phyloP scores from a whole-genome alignment of 2,329 filamentous ascomycete species.

The Zasmidium citrigriseum region DNA sequence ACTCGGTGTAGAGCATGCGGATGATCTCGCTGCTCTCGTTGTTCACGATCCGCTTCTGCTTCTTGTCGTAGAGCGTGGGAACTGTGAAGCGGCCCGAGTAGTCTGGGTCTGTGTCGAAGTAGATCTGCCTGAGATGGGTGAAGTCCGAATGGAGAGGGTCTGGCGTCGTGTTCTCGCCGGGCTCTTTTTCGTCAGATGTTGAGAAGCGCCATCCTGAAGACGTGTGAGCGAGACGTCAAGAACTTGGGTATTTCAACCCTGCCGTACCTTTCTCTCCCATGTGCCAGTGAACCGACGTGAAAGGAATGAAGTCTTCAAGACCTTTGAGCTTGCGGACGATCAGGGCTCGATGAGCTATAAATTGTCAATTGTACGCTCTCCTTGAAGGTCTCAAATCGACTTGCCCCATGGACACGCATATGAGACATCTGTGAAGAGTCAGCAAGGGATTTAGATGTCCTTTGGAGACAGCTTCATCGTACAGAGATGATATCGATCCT shows the following conservation, averaged over 20 bases:
- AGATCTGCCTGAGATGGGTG: slow-evolving; percentile 75
- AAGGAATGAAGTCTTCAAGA: slow-evolving; percentile 77
- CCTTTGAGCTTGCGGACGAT: slow-evolving; percentile 91
- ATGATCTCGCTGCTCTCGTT: slow-evolving; percentile 94
- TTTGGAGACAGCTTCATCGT: not conserved
- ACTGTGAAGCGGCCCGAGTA: slow-evolving; percentile 85
- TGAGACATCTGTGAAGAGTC: slow-evolving; percentile 60
- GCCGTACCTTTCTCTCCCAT: slow-evolving; percentile 64
- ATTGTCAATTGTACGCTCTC: not conserved
- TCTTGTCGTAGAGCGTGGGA: slow-evolving; percentile 81
- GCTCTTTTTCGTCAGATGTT: slow-evolving; percentile 60
- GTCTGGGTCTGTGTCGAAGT: slow-evolving; percentile 71
- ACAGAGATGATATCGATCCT: slow-evolving; percentile 86
- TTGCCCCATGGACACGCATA: slow-evolving; percentile 89
- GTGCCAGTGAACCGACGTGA: slow-evolving; percentile 91
- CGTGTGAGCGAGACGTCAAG: not conserved
- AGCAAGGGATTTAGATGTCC: not conserved
- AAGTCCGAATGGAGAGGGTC: slow-evolving; percentile 69
- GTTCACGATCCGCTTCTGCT: slow-evolving; percentile 74
- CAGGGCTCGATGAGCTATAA: slow-evolving; percentile 74
- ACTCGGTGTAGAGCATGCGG: slow-evolving; percentile 82
- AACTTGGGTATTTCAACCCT: not conserved
- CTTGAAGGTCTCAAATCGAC: slow-evolving; percentile 14
- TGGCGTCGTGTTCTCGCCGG: slow-evolving; percentile 57
- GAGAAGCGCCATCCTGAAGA: slow-evolving; percentile 77